Evolutionary conservation across 768 basidiomycete species (phyloP).

Genomic region (Suillus subaureus): DNA sequence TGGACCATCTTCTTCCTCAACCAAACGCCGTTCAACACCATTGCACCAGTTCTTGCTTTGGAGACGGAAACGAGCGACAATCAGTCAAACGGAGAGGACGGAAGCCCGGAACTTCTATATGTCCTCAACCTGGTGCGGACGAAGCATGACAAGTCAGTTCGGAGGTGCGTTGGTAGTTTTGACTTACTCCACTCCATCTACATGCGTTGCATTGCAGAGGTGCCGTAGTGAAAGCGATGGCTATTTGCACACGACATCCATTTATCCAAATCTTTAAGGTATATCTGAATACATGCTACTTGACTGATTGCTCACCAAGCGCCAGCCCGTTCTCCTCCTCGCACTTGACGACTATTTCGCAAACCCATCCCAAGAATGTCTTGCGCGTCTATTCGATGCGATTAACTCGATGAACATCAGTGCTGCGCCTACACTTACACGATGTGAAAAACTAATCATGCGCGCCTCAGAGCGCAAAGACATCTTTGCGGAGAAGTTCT

Average conservation of each 20-base stretch:
- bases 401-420: slow-evolving; percentile 90
- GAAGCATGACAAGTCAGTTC: slow-evolving; percentile 82
- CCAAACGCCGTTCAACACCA: slow-evolving; percentile 87
- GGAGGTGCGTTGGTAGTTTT: slow-evolving; percentile 53
- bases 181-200: neutral
- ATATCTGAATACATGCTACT: slow-evolving; percentile 18
- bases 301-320: slow-evolving; percentile 14
- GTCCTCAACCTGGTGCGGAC: slow-evolving; percentile 91
- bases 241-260: slow-evolving; percentile 90
- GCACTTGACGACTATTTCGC: slow-evolving; percentile 95
- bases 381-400: slow-evolving; percentile 88
- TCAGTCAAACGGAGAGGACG: slow-evolving; percentile 26
- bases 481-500: slow-evolving; percentile 86
- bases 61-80: slow-evolving; percentile 48
- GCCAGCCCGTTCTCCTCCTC: slow-evolving; percentile 88
- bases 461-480: slow-evolving; percentile 91
- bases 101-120: slow-evolving; percentile 65
- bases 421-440: slow-evolving; percentile 74
- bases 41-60: slow-evolving; percentile 77
- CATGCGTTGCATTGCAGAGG: slow-evolving; percentile 53
- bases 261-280: slow-evolving; percentile 98
- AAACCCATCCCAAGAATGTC: slow-evolving; percentile 86
- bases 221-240: slow-evolving; percentile 91
- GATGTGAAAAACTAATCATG: slow-evolving; percentile 86
- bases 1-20: slow-evolving; percentile 99